These are phyloP conservation scores for Angomonas ambiguus DNA, from an alignment of 208 protist genomes.

Conservation along the genomic window DNA sequence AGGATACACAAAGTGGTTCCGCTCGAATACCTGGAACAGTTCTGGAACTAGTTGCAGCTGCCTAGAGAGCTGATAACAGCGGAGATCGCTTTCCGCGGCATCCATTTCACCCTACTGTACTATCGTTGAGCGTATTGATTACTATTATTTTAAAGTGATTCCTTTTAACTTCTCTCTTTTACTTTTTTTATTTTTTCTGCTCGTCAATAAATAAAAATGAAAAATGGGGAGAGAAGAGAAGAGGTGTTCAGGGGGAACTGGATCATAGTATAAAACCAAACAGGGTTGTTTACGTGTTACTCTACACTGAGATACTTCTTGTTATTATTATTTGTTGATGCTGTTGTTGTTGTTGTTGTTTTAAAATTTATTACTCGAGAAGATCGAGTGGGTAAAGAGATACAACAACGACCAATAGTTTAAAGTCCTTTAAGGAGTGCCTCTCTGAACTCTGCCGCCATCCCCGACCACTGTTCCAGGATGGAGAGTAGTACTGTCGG, in stretches of 20 bases:
- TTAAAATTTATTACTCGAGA: neutral
- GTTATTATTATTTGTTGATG: neutral
- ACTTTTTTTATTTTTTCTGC: neutral
- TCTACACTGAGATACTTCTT: neutral
- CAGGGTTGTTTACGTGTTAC: neutral
- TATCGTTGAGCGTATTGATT: neutral
- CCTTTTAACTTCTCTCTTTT: too few species aligned
- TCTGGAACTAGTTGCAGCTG: constrained; percentile 58
- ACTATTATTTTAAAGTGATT: constrained; percentile 4
- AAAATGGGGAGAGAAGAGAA: neutral
- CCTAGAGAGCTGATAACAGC: constrained; percentile 61
- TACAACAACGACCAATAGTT: neutral
- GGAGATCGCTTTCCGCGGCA: constrained; percentile 32
- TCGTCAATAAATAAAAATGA: neutral
- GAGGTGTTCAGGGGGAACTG: neutral
- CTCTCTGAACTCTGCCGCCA: constrained; percentile 18
- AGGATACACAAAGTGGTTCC: constrained; percentile 51
- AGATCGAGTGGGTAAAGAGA: neutral
- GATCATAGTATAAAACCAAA: neutral
- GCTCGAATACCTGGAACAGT: constrained; percentile 42
- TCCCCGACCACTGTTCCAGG: constrained; percentile 22
- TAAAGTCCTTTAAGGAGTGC: constrained; percentile 7
- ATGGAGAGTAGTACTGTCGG: constrained; percentile 26
- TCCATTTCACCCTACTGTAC: too few species aligned
- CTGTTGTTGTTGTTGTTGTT: neutral